phyloP scores from a whole-genome alignment of 768 basidiomycete genomes.

The Xerocomus brunneocitrinus region DNA sequence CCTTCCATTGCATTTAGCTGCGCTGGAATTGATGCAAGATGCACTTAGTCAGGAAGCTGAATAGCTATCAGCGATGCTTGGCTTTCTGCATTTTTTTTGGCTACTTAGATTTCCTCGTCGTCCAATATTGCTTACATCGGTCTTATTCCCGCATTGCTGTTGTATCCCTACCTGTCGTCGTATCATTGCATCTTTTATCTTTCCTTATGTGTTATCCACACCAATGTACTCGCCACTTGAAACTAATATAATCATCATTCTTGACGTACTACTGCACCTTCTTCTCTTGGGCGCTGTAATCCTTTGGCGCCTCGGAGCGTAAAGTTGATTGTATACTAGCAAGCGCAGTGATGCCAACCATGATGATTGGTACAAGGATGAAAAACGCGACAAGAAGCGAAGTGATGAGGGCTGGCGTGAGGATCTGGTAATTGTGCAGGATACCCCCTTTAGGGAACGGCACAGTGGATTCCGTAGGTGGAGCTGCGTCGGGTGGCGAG shows the following conservation, averaged over 20 bases:
- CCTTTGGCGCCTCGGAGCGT: constrained; percentile 58
- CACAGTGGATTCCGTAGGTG: constrained; percentile 29
- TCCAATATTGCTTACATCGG: constrained; percentile 5
- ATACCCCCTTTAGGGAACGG: constrained; percentile 49
- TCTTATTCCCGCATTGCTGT: constrained; percentile 17
- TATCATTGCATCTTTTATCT: constrained; percentile 23
- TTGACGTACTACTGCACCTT: constrained; percentile 59
- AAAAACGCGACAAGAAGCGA: constrained; percentile 62
- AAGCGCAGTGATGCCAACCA: constrained; percentile 61
- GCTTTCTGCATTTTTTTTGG: background rate
- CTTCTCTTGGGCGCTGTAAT: constrained; percentile 64
- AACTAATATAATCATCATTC: constrained; percentile 16
- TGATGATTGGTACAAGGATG: constrained; percentile 60
- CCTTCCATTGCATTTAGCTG: constrained; percentile 72
- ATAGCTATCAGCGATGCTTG: constrained; percentile 6
- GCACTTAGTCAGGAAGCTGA: constrained; percentile 32
- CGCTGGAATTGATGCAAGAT: constrained; percentile 57
- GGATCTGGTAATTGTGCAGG: constrained; percentile 68
- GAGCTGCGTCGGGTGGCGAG: constrained; percentile 18
- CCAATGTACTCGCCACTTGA: constrained; percentile 15
- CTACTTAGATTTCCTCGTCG: constrained; percentile 13
- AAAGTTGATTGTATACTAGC: constrained; percentile 71
- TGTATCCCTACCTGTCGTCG: constrained; percentile 29
- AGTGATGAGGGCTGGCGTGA: constrained; percentile 71
- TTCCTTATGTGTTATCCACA: constrained; percentile 14